phyloP scores from a whole-genome alignment of 768 basidiomycete species.

The Hypholoma fasciculare region DNA sequence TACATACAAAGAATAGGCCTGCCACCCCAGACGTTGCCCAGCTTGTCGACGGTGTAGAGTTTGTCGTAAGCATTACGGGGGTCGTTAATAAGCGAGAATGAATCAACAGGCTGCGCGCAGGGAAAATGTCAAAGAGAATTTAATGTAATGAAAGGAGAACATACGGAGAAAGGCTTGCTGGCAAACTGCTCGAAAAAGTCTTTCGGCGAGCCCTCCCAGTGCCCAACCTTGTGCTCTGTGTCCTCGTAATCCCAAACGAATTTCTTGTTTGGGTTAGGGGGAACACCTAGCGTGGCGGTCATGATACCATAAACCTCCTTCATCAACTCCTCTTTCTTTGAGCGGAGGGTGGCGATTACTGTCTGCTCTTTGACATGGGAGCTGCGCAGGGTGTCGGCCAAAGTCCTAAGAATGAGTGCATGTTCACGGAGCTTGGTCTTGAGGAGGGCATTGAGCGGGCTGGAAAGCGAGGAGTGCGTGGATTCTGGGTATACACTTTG shows the following conservation, averaged over 20 bases:
- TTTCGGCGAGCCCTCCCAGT: slow-evolving; percentile 78
- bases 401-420: slow-evolving; percentile 74
- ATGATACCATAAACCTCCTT: slow-evolving; percentile 83
- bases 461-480: slow-evolving; percentile 73
- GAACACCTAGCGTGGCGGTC: slow-evolving; percentile 84
- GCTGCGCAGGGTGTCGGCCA: slow-evolving; percentile 53
- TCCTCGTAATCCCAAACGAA: slow-evolving; percentile 92
- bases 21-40: slow-evolving; percentile 92
- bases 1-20: slow-evolving; percentile 79
- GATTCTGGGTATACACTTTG: slow-evolving; percentile 84
- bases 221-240: slow-evolving; percentile 68
- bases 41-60: slow-evolving; percentile 88
- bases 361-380: slow-evolving; percentile 47
- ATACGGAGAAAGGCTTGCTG: slow-evolving; percentile 53
- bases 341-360: slow-evolving; percentile 56
- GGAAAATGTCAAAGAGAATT: background rate
- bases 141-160: slow-evolving; percentile 16
- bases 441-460: slow-evolving; percentile 73
- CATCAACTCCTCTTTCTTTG: slow-evolving; percentile 85
- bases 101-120: slow-evolving; percentile 58
- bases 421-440: slow-evolving; percentile 93
- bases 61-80: slow-evolving; percentile 83
- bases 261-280: slow-evolving; percentile 67
- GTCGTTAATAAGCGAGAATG: slow-evolving; percentile 94
- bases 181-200: slow-evolving; percentile 77